These are phyloP conservation scores for Cladophialophora bantiana DNA, from an alignment of 2,329 filamentous ascomycete genomes.

Conservation along the genomic window DNA sequence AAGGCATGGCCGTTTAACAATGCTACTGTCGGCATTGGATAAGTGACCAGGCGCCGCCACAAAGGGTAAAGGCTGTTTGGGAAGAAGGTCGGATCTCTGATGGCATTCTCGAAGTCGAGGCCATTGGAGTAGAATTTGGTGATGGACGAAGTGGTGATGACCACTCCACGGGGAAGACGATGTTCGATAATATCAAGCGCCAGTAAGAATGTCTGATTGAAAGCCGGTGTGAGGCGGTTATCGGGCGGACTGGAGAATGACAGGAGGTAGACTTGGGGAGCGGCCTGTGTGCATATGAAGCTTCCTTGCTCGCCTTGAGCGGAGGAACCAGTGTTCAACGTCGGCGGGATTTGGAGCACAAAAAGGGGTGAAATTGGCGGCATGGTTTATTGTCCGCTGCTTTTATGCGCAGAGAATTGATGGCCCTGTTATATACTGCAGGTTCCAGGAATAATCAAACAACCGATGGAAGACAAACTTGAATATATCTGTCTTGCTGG, in stretches of 20 bases:
- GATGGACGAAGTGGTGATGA: conserved; percentile 77
- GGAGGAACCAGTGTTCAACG: conserved; percentile 41
- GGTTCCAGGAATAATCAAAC: not conserved
- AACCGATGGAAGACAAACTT: not conserved
- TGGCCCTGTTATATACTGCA: not conserved
- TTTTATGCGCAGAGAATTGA: too few species aligned
- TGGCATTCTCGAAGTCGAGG: conserved; percentile 75
- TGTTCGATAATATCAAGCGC: conserved; percentile 79
- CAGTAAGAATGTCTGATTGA: conserved; percentile 71
- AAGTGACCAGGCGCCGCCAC: conserved; percentile 71
- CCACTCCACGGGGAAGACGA: conserved; percentile 71
- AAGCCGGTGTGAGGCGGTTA: conserved; percentile 74
- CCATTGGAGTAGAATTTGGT: conserved; percentile 81
- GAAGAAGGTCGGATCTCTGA: conserved; percentile 67
- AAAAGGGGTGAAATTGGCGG: conserved; percentile 56
- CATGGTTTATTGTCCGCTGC: conserved; percentile 17
- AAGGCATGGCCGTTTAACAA: conserved; percentile 81
- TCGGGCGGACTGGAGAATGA: conserved; percentile 75
- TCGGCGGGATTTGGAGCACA: conserved; percentile 63
- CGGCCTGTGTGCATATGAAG: conserved; percentile 69
- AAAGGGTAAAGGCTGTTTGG: conserved; percentile 67
- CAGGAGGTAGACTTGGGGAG: conserved; percentile 71
- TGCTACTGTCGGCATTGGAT: conserved; percentile 83
- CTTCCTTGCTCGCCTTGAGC: conserved; percentile 51
- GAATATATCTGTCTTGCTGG: not conserved